These are phyloP conservation scores for Collariella sp. DNA, from an alignment of 495 filamentous ascomycete genomes.

Conservation along the genomic window DNA sequence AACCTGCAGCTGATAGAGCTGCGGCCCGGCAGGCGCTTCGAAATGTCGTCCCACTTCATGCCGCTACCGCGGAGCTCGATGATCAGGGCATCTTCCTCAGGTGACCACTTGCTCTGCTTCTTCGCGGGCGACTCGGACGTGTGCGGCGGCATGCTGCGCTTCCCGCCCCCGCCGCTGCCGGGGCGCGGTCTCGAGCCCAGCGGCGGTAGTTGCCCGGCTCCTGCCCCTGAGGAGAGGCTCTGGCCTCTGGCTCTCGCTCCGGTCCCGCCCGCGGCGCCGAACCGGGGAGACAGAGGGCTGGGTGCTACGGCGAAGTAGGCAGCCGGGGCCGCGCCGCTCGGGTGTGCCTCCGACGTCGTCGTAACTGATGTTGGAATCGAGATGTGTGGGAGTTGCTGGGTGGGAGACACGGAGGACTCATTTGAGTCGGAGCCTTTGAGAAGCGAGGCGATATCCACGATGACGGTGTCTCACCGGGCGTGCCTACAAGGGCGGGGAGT, in stretches of 20 bases:
- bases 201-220: slow-evolving; percentile 3
- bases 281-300: slow-evolving; percentile 15
- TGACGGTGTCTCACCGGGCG: slow-evolving; percentile 46
- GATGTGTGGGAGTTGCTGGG: slow-evolving; percentile 44
- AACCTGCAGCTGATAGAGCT: slow-evolving; percentile 89
- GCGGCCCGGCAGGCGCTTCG: slow-evolving; percentile 76
- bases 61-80: slow-evolving; percentile 79
- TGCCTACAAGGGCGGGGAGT: slow-evolving; percentile 21
- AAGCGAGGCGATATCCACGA: slow-evolving; percentile 83
- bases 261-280: slow-evolving; percentile 5
- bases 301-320: slow-evolving; percentile 18
- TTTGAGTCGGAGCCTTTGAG: slow-evolving; percentile 74
- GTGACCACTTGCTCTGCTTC: slow-evolving; percentile 93
- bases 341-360: slow-evolving; percentile 23
- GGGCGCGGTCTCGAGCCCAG: slow-evolving; percentile 11
- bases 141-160: slow-evolving; percentile 44
- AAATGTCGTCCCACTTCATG: slow-evolving; percentile 99
- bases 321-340: slow-evolving; percentile 11
- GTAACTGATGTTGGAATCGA: slow-evolving; percentile 41
- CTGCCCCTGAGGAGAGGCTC: slow-evolving; percentile 5
- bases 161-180: slow-evolving; percentile 20
- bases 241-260: slow-evolving; percentile 4
- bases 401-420: slow-evolving; percentile 53
- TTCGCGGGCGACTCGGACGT: slow-evolving; percentile 73
- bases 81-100: slow-evolving; percentile 82